Evolutionary conservation across 768 basidiomycete species (phyloP).

Genomic region (Auricularia auricula-judae): DNA sequence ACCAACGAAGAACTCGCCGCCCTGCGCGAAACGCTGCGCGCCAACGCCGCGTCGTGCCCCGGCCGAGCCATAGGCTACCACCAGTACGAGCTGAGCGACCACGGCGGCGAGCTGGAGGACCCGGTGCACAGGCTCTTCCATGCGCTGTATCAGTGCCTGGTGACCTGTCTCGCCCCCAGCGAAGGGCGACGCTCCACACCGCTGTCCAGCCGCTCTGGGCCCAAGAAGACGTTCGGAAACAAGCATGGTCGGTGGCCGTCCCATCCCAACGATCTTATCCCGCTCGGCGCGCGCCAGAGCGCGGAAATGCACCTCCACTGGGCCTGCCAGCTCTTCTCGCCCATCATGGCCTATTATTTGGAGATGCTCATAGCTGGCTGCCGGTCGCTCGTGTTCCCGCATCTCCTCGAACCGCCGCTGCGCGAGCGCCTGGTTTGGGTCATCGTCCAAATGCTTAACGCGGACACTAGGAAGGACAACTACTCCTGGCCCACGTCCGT

Average conservation of each 20-base stretch:
- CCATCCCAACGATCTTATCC: background rate
- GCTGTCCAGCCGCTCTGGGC: background rate
- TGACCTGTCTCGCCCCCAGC: too few species aligned
- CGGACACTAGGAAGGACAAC: background rate
- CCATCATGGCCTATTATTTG: background rate
- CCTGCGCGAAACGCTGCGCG: background rate
- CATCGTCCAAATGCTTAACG: background rate
- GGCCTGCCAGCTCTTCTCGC: background rate
- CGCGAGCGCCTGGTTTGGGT: background rate
- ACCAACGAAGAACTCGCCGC: background rate
- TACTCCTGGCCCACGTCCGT: background rate
- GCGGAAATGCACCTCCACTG: background rate
- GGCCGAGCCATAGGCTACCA: background rate
- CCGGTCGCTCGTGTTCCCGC: background rate
- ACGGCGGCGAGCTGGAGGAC: too few species aligned
- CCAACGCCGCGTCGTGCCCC: background rate
- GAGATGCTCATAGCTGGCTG: background rate
- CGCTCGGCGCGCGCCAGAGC: background rate
- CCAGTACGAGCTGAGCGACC: background rate
- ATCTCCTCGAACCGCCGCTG: background rate
- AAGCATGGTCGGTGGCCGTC: background rate
- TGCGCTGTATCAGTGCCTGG: too few species aligned
- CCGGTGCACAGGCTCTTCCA: too few species aligned
- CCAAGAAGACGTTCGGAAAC: background rate
- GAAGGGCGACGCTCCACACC: too few species aligned